A percentile compares a stretch with the other conserved stretches of the same genome.
phyloP scores from a whole-genome alignment of 495 filamentous ascomycete species.

The Neurospora tetraspora region DNA sequence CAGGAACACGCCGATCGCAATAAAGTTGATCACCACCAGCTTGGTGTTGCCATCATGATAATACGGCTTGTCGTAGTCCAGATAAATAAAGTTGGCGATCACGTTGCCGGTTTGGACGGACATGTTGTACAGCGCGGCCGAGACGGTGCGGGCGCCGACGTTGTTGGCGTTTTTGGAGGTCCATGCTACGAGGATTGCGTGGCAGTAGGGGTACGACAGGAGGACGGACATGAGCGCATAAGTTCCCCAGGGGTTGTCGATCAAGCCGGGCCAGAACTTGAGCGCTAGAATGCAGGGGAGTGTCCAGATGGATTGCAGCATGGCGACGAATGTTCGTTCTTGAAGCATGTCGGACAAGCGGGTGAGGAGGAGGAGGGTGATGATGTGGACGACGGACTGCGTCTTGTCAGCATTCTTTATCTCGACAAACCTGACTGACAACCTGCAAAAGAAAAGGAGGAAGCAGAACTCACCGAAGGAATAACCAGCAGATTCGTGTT shows the following conservation, averaged over 20 bases:
- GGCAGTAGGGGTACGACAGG: conserved; percentile 29
- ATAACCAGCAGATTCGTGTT: conserved; percentile 62
- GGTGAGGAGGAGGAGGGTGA: conserved; percentile 38
- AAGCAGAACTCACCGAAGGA: conserved; percentile 30
- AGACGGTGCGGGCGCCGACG: conserved; percentile 57
- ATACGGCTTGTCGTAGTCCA: conserved; percentile 54
- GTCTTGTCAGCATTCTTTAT: conserved; percentile 21
- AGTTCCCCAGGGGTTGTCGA: conserved; percentile 34
- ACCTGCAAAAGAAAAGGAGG: too few species aligned
- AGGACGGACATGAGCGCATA: conserved; percentile 46
- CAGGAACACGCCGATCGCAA: conserved; percentile 23
- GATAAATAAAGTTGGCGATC: conserved; percentile 15
- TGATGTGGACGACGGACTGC: conserved; percentile 37
- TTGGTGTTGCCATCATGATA: conserved; percentile 57
- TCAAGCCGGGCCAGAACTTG: conserved; percentile 11
- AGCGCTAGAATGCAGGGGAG: conserved; percentile 47
- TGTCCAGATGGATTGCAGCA: conserved; percentile 47
- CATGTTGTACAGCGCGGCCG: conserved; percentile 49
- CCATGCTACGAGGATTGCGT: conserved; percentile 56
- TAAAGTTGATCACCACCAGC: conserved; percentile 43
- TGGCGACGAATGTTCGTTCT: conserved; percentile 43
- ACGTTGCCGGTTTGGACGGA: conserved; percentile 9
- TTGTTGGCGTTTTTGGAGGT: conserved; percentile 55
- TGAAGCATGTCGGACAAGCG: conserved; percentile 50
- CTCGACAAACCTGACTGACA: not conserved